These are phyloP conservation scores for Glycine tomentella DNA, from an alignment of 306 rosid species.

Conservation along the genomic window DNA sequence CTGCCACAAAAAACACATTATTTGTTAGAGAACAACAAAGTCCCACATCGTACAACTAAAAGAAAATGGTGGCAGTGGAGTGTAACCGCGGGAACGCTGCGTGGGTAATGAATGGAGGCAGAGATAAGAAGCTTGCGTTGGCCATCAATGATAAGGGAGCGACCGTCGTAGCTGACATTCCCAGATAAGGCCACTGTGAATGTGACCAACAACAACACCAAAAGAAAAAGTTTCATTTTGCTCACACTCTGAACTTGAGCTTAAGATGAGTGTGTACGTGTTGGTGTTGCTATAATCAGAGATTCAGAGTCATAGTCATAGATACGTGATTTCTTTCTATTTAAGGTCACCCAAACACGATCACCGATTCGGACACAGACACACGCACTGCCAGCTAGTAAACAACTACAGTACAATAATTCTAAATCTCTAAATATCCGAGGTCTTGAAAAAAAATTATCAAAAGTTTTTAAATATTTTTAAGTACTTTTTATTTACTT, in stretches of 20 bases:
- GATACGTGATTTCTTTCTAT: constrained; percentile 6
- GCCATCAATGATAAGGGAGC: constrained; percentile 81
- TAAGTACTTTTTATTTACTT: too few species aligned
- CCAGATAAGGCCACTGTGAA: constrained; percentile 37
- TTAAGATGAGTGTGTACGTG: not conserved
- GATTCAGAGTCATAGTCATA: too few species aligned
- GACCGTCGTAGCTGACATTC: constrained; percentile 83
- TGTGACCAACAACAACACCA: not conserved
- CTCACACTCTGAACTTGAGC: not conserved
- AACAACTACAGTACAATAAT: not conserved
- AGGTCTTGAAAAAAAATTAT: too few species aligned
- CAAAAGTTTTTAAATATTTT: too few species aligned
- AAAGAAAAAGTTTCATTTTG: constrained; percentile 44
- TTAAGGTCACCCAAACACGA: constrained; percentile 1
- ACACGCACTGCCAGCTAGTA: not conserved
- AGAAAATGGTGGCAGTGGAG: not conserved
- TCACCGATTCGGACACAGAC: not conserved
- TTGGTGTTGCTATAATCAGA: too few species aligned
- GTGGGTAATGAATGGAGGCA: constrained; percentile 93
- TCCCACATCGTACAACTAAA: not conserved
- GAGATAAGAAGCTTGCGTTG: constrained; percentile 85
- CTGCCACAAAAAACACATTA: constrained; percentile 49
- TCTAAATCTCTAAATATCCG: not conserved
- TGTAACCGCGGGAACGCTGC: constrained; percentile 88
- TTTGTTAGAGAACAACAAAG: not conserved